Evolutionary conservation across 1,139 yeast genomes (phyloP), one percentile per base, ranked within the genome.

Genomic region (Lizanozyma gosingica): DNA sequence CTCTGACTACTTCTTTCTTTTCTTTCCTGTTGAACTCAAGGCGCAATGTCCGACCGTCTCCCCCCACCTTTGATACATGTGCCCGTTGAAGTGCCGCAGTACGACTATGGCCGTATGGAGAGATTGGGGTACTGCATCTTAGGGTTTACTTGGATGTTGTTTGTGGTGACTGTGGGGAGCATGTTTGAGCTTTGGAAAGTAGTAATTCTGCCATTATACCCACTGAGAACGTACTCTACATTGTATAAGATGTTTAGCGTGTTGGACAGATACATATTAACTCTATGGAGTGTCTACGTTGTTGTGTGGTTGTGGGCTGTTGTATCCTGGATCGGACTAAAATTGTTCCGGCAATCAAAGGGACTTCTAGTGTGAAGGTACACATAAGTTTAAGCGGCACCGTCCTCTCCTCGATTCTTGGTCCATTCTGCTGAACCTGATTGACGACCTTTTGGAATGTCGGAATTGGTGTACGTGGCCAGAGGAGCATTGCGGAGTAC

Each of bases 351-450:
- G 38, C 92, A 83, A 54, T 81, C 90, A 29, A 80, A 80, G 50
- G 87, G 87, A 1, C 54, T 59, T 11, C 60, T 22, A 6, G 29
- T 22, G 6, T 6, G 11, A 22, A 22, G 29, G 6, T 22, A 22
- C 6, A 6, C 11, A 22, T 22, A 22, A 22, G n/a, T n/a, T n/a
- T n/a, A n/a, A n/a, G n/a, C n/a, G n/a, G n/a, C n/a, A 3, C 95
- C 95, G 45, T 66, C 76, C 57, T 88, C 97, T 1, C 95, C 95
- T 49, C 97, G 68, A 1, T 70, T 50, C 15, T 61, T 56, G 1
- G 83, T 83, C 97, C 97, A 88, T 39, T 71, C 83, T 0, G 69
- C 73, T 3, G 77, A 69, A 0, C 97, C 97, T 34, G 88, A 79
- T 56, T 84, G 83, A 43, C 97, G 65, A 2, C 83, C 83, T 15